Evolutionary conservation across 805 yeast genomes (phyloP), one percentile per base, ranked within the genome.

Genomic region (Pichia membranifaciens): DNA sequence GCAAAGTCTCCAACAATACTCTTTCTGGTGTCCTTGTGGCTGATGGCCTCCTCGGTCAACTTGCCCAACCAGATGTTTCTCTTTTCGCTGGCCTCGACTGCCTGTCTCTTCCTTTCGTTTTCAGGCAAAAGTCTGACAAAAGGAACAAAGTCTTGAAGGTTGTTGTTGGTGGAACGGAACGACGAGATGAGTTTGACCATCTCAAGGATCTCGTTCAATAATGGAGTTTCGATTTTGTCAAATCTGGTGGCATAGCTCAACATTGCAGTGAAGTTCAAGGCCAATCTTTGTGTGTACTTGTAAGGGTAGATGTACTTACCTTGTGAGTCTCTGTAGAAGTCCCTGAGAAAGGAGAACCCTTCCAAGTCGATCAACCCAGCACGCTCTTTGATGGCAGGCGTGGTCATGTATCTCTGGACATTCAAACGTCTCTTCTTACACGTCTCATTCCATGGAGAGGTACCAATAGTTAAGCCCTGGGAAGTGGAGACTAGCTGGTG

Each of bases 371-470:
- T 57, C 42, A 66, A 59, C 5, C 58, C 59, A 20, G 61, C 54
- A 36, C 70, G 64, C 35, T 63, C 61, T 44, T 58, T 55, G 44
- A 70, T 60, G 1, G 71, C 65, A 2, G 70, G 69, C 4, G 67
- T 64, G 41, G 68, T 67, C 51, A 69, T 60, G 17, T 70, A 70
- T 17, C 65, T 54, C n/a, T 65, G 68, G 16, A 68, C 72, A 13
- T 67, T 70, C 33, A 60, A 55, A 22, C 71, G 49, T 44, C 68
- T 66, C n/a, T n/a, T 58, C 38, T 58, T 58, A 41, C 70, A 66
- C 9, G 64, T 56, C n/a, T 65, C 71, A 32, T 63, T 59, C 69
- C 70, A 70, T 2, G 74, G 73, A 5, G 74, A 67, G 3, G 74
- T 69, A 8, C 74, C 74, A 34, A 69, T 69, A 1, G 74, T 70